Conservation (phyloP, 2,329 filamentous ascomycete species). For the Lasiodiplodia citricola region DNA sequence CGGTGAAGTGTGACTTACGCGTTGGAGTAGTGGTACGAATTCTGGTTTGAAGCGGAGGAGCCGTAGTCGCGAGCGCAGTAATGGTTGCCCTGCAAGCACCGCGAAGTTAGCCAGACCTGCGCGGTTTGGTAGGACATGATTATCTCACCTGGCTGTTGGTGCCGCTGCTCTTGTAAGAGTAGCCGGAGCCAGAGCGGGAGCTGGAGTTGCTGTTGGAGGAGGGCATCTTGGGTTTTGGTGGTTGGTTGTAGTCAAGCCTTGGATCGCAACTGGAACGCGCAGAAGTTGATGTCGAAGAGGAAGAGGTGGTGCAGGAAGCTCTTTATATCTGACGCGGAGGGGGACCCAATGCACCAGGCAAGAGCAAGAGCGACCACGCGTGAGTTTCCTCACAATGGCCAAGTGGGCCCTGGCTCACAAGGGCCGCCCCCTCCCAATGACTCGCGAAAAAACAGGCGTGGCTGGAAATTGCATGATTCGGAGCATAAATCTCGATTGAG, state of each 20-base stretch:
- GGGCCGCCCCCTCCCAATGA: neutral
- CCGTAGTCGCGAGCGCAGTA: slow-evolving; percentile 47
- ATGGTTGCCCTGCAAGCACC: slow-evolving; percentile 43
- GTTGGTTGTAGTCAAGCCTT: neutral
- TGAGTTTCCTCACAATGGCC: neutral
- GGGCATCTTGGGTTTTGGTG: neutral
- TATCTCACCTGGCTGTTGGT: neutral
- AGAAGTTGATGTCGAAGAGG: neutral
- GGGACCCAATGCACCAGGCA: neutral
- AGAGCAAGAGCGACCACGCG: neutral
- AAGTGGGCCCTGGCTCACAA: neutral
- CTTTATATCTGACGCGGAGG: neutral
- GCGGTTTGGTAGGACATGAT: neutral
- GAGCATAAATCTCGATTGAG: no score
- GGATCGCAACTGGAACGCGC: neutral
- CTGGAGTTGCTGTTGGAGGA: neutral
- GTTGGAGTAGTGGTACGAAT: slow-evolving; percentile 50
- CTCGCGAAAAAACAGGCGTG: neutral
- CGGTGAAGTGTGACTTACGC: slow-evolving; percentile 23
- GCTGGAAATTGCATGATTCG: no score
- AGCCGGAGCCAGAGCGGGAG: neutral
- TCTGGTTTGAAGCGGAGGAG: slow-evolving; percentile 39
- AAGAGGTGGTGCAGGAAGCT: neutral
- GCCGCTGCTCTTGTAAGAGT: neutral
- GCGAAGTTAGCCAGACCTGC: neutral